A percentile compares a stretch with the other conserved stretches of the same genome.
Conservation (phyloP, 495 filamentous ascomycete species). For the Podospora fimiseda region DNA sequence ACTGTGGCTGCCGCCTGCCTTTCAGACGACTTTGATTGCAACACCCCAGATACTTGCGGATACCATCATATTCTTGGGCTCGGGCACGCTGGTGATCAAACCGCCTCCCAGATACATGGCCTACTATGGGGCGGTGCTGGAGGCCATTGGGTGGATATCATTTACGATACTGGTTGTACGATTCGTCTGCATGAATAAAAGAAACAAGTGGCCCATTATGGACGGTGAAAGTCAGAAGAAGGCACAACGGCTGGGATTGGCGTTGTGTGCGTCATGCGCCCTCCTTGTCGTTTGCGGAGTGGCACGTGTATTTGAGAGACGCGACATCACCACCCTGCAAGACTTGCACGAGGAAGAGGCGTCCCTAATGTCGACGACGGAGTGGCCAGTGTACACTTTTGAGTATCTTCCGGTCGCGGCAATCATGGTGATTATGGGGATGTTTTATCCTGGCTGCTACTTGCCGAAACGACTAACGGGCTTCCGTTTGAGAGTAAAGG, state of each 20-base stretch:
- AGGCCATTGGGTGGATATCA: conserved; percentile 2
- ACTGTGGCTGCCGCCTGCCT: conserved; percentile 5
- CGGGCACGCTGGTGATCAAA: background rate
- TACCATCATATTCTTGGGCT: background rate
- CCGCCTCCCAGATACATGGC: background rate
- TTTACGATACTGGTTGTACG: conserved; percentile 2
- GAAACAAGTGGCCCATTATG: background rate
- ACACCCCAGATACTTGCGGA: conserved; percentile 6
- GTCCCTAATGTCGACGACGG: conserved; percentile 3
- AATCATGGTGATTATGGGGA: conserved; percentile 3
- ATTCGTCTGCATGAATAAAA: background rate
- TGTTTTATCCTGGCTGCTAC: conserved; percentile 10
- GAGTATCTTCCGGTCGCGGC: conserved; percentile 2
- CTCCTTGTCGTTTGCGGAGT: conserved; percentile 8
- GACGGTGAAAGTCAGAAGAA: background rate
- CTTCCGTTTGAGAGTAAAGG: background rate
- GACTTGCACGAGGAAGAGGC: background rate
- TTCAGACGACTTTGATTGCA: conserved; percentile 2
- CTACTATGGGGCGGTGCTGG: background rate
- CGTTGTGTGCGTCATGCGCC: background rate
- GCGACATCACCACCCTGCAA: background rate
- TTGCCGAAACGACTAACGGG: conserved; percentile 9
- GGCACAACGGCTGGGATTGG: conserved; percentile 4
- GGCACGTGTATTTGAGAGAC: conserved; percentile 2
- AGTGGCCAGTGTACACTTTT: conserved; percentile 13